Conservation (phyloP, 306 rosid genomes). For the Chamaecrista fasciculata region DNA sequence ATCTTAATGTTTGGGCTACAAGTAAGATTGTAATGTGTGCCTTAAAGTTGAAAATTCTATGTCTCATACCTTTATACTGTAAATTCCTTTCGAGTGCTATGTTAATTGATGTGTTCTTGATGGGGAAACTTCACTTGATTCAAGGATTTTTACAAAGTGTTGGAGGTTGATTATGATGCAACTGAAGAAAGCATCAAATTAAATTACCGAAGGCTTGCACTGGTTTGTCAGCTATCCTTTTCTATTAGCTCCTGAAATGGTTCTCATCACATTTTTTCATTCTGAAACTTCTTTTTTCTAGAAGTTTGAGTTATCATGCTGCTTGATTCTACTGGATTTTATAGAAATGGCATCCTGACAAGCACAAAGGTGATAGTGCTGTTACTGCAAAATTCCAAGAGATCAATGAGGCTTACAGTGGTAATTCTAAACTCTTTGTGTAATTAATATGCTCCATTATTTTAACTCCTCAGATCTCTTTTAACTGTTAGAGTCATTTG, state of each 20-base stretch:
- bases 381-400: slow-evolving; percentile 72
- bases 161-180: slow-evolving; percentile 81
- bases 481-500: slow-evolving; percentile 2
- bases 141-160: slow-evolving; percentile 66
- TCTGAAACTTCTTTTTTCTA: background rate
- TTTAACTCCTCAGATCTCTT: background rate
- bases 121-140: slow-evolving; percentile 24
- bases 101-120: slow-evolving; percentile 22
- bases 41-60: background rate
- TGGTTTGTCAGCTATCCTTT: slow-evolving; percentile 47
- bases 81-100: background rate
- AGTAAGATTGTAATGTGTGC: too few species aligned
- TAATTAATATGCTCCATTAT: slow-evolving; percentile 6
- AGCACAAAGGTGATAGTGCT: slow-evolving; percentile 53
- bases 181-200: slow-evolving; percentile 64
- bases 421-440: slow-evolving; percentile 32
- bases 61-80: background rate
- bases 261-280: slow-evolving; percentile 7
- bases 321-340: slow-evolving; percentile 31
- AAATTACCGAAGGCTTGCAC: slow-evolving; percentile 68
- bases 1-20: background rate
- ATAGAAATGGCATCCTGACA: slow-evolving; percentile 88
- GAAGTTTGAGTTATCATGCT: slow-evolving; percentile 25
- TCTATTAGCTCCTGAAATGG: slow-evolving; percentile 13
- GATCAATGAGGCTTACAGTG: slow-evolving; percentile 72